Evolutionary conservation across 208 protist genomes (phyloP), one percentile per base, ranked within the genome.

Genomic region (Kentomonas sorsogonicus): DNA sequence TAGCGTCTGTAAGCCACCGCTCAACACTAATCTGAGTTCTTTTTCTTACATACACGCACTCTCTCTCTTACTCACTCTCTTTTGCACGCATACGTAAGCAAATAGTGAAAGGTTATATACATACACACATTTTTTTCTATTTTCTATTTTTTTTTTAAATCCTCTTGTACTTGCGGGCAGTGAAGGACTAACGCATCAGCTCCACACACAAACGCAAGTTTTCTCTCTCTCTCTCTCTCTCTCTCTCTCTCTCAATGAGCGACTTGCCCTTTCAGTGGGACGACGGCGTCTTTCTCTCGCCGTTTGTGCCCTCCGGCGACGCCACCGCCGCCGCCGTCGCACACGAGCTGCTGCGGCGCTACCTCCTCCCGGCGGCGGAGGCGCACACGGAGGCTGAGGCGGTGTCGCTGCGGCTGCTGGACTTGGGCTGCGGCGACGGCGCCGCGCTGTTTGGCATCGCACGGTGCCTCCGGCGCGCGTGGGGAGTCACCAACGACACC

Each of bases 211-310:
- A 15, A 38, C 11, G 7, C 11, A n/a, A n/a, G 4, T 47, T 20
- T 47, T 10, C 43, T 16, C 9, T 47, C 43, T 27, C 20, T 47
- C 43, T 27, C 20, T 47, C 9, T 33, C 33, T 57, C 1, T 4
- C 11, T 57, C 10, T 22, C 36, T 29, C n/a, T 31, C 41, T 13
- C 20, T 30, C 13, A 50, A 29, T 22, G 27, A 56, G 40, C 33
- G 79, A 86, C 29, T 68, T 91, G 2, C 79, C 84, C 0, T 91
- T 91, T 65, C 74, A 87, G 55, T 91, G 84, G 80, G 84, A 88
- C 53, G 84, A 91, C 53, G 80, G 80, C 30, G 59, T 45, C 26
- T 88, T 77, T 47, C 77, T 91, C 47, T 88, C 84, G 11, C 84
- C 84, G 0, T 91, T 88, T 62, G 79, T 88, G 20, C 48, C 60